phyloP scores from a whole-genome alignment of 2,329 filamentous ascomycete genomes.

The Ophiostoma sp. region DNA sequence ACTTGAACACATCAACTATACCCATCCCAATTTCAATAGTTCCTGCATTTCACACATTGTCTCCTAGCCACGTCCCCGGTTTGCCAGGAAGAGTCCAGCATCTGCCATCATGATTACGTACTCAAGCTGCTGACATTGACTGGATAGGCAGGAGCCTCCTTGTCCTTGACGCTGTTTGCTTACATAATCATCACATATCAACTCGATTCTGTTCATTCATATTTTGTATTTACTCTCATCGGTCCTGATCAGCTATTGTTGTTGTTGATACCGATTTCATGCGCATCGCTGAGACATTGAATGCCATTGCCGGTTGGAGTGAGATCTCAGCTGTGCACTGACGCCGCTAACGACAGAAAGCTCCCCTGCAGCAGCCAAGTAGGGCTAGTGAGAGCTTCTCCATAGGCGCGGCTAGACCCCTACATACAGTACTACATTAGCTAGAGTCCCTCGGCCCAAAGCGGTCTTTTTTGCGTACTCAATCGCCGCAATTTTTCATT shows the following conservation, averaged over 20 bases:
- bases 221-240: too few relatives aligned
- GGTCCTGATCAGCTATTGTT: not conserved
- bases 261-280: not conserved
- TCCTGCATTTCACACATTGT: not conserved
- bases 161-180: not conserved
- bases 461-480: not conserved
- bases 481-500: conserved; percentile 4
- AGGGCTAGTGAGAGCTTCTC: not conserved
- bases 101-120: not conserved
- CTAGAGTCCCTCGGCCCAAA: not conserved
- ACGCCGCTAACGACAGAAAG: not conserved
- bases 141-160: not conserved
- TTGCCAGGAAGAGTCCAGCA: not conserved
- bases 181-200: not conserved
- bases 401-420: not conserved
- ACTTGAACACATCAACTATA: not conserved
- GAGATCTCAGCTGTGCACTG: not conserved
- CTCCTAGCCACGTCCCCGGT: not conserved
- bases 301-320: not conserved
- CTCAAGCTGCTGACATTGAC: not conserved
- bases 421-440: not conserved
- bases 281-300: not conserved
- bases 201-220: not conserved
- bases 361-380: not conserved
- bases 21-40: too few relatives aligned